Conservation (phyloP, 192 early-diverging fungal genomes). For the Lunasporangiospora selenospora region DNA sequence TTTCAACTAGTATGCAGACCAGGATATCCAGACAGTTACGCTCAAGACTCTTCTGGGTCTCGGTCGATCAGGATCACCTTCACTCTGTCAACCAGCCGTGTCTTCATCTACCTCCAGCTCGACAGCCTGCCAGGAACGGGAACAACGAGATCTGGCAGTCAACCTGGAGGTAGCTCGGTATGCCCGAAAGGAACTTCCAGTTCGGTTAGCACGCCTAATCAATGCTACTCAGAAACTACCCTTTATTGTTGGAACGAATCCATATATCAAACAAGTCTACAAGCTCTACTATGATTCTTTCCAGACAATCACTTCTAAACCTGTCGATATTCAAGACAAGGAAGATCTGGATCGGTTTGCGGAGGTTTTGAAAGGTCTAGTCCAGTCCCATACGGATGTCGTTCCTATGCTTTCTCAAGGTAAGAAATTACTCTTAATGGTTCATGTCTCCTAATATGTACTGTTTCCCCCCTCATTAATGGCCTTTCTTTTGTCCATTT, state of each 20-base stretch:
- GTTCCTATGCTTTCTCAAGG: constrained; percentile 88
- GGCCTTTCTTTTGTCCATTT: constrained; percentile 1
- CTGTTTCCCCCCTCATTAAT: neutral
- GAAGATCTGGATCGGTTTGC: constrained; percentile 71
- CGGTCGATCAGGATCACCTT: neutral
- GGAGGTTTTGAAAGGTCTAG: constrained; percentile 72
- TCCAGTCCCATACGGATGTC: constrained; percentile 80
- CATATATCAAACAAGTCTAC: constrained; percentile 85
- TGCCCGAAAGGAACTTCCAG: constrained; percentile 80
- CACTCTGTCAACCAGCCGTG: neutral
- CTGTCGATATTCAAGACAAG: constrained; percentile 61
- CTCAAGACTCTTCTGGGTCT: constrained; percentile 11
- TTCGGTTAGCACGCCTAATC: constrained; percentile 85
- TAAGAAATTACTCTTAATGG: constrained; percentile 10
- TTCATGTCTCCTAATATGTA: neutral
- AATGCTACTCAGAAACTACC: constrained; percentile 87
- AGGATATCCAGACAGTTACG: constrained; percentile 14
- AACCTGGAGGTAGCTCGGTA: constrained; percentile 52
- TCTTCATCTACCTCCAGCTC: neutral
- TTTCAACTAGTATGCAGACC: constrained; percentile 11
- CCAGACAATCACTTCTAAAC: constrained; percentile 61
- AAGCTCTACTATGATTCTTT: constrained; percentile 78
- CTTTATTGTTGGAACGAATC: constrained; percentile 96
- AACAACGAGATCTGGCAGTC: constrained; percentile 2
- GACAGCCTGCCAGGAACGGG: no score